Base-by-base conservation (phyloP, 1,284 basidiomycete species). In the Psilocybe mexicana region DNA sequence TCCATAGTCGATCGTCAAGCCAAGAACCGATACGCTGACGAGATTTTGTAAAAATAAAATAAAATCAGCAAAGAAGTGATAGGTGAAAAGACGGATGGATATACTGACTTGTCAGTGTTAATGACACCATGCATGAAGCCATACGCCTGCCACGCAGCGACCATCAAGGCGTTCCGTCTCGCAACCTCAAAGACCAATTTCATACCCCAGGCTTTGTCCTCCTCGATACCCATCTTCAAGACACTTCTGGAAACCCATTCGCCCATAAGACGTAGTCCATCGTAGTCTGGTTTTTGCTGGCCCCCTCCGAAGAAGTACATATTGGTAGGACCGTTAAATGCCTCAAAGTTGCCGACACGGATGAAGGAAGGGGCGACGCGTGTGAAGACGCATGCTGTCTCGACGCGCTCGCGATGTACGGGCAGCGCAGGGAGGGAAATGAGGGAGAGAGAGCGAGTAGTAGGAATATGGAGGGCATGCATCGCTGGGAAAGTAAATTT, bases 61-160 rank as follows among this genome's bases (percentile, higher is more conserved):
- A n/a, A n/a, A n/a, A n/a, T n/a, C n/a, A n/a, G n/a, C n/a, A 23
- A 42, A 24, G 33, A 50, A 3, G 40, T 54, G 14, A 44, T 30
- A 40, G 26, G 23, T 5, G 1, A 35, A 10, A 48, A 28, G 14
- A n/a, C 28, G 43, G n/a, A 12, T 3, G 14, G 43, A 42, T 12
- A 10, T 0, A 69, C 84, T 54, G 61, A 90, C 89, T 96, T 96
- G 77, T 98, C 96, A 2, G 96, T 97, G 70, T 98, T 98, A 67
- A 98, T 92, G n/a, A 98, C 96, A 0, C 90, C 90, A 65, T 92
- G 89, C 90, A 94, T 94, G 71, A 93, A 96, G 0, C 93, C 93
- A 72, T 93, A 93, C 6, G 85, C 90, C 74, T 98, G 96, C 96
- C 96, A 98, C 1, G 81, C 87, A 1, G 93, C 96, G 0, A 95